These are phyloP conservation scores for Calycina marina DNA, from an alignment of 2,329 filamentous ascomycete genomes.

Conservation along the genomic window DNA sequence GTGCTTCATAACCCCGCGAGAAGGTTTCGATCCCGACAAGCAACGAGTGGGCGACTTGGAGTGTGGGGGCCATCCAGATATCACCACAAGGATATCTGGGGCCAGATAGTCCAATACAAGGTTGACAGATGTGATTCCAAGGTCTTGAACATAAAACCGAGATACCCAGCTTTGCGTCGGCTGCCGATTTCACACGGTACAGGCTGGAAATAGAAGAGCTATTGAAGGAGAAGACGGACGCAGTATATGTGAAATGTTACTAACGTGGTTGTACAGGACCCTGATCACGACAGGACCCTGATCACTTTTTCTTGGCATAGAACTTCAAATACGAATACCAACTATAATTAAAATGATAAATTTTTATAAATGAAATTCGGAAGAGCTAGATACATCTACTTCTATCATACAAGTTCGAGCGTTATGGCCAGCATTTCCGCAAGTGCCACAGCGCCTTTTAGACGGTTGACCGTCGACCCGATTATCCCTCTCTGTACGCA, in stretches of 20 bases:
- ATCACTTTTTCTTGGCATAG: too few relatives aligned
- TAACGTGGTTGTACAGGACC: too few relatives aligned
- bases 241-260: slow-evolving; percentile 10
- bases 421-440: too few relatives aligned
- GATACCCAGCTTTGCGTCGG: slow-evolving; percentile 3
- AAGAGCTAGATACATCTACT: too few relatives aligned
- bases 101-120: not conserved
- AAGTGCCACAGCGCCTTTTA: too few relatives aligned
- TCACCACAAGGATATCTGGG: slow-evolving; percentile 3
- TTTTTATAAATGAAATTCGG: too few relatives aligned
- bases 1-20: slow-evolving; percentile 6
- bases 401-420: too few relatives aligned
- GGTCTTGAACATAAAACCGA: slow-evolving; percentile 6
- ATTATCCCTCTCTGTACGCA: too few relatives aligned
- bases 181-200: slow-evolving; percentile 7
- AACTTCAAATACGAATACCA: too few relatives aligned
- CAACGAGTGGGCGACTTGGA: slow-evolving; percentile 4
- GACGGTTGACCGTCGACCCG: too few relatives aligned
- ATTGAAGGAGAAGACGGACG: slow-evolving; percentile 5
- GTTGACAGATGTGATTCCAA: slow-evolving; percentile 3
- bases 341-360: too few relatives aligned
- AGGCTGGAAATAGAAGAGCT: slow-evolving; percentile 7
- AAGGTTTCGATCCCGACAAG: slow-evolving; percentile 3
- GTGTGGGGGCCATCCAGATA: slow-evolving; percentile 2
- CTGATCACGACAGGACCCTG: too few relatives aligned